Percentiles rank a stretch among this genome's conserved stretches.
These are phyloP conservation scores for Hypholoma fasciculare DNA, from an alignment of 768 basidiomycete genomes.

Conservation along the genomic window DNA sequence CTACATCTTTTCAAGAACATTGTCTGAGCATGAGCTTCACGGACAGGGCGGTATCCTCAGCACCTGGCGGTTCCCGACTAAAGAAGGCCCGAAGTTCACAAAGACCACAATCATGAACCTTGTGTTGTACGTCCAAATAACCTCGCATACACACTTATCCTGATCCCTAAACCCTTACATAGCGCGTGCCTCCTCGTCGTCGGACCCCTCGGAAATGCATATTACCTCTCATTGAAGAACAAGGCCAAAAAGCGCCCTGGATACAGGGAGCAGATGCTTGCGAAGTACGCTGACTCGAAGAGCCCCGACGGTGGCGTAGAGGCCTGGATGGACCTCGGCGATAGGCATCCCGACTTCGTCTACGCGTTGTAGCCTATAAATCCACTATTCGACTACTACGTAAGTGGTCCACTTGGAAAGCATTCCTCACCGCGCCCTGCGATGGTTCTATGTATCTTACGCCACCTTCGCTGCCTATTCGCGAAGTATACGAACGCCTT, in stretches of 20 bases:
- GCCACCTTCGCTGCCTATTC: too few relatives aligned
- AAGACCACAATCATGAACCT: conserved; percentile 38
- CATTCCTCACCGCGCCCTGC: too few relatives aligned
- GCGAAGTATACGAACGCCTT: too few relatives aligned
- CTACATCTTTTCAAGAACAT: too few relatives aligned
- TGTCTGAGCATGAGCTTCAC: too few relatives aligned
- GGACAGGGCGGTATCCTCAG: conserved; percentile 37
- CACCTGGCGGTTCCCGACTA: conserved; percentile 40
- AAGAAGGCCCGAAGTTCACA: conserved; percentile 34
- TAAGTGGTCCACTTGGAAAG: too few relatives aligned
- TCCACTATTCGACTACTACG: too few relatives aligned
- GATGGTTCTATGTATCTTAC: background rate
- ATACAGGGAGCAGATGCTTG: conserved; percentile 26
- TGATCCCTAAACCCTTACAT: conserved; percentile 6
- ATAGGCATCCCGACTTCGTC: conserved; percentile 35
- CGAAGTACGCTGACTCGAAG: conserved; percentile 27
- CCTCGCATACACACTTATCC: background rate
- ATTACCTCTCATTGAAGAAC: conserved; percentile 28
- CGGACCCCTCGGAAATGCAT: conserved; percentile 22
- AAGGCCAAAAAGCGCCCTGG: conserved; percentile 19
- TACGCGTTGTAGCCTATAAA: conserved; percentile 22
- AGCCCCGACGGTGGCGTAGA: conserved; percentile 21
- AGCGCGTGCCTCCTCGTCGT: conserved; percentile 28
- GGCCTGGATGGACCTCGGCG: conserved; percentile 36
- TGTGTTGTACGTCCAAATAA: conserved; percentile 28